Conservation (phyloP, 2,329 filamentous ascomycete species). For the Bipolaris zeicola region DNA sequence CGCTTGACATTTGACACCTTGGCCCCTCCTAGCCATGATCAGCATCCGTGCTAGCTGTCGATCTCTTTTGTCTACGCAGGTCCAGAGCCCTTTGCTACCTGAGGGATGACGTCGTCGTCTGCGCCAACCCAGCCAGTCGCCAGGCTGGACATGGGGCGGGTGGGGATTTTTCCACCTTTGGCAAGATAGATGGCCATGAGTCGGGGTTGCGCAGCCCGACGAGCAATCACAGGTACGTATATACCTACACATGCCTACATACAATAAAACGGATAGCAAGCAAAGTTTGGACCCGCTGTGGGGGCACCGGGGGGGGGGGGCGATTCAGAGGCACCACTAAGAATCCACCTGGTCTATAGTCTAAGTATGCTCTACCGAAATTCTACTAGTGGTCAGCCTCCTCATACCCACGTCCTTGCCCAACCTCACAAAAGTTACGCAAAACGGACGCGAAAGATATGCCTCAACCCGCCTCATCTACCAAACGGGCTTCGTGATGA, state of each 20-base stretch:
- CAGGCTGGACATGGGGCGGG: not conserved
- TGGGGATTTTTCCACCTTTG: not conserved
- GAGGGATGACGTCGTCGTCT: conserved; percentile 21
- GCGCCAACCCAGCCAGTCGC: not conserved
- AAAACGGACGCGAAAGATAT: too few relatives aligned
- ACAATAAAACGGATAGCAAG: conserved; percentile 5
- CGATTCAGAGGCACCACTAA: not conserved
- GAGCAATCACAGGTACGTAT: conserved; percentile 3
- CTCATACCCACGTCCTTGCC: not conserved
- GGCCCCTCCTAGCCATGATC: conserved; percentile 7
- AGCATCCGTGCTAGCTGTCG: conserved; percentile 21
- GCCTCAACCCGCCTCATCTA: too few relatives aligned
- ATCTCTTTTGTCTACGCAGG: conserved; percentile 22
- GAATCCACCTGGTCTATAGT: not conserved
- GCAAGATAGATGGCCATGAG: not conserved
- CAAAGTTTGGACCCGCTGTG: conserved; percentile 18
- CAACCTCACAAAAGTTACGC: not conserved
- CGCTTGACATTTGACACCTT: conserved; percentile 2
- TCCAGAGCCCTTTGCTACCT: conserved; percentile 16
- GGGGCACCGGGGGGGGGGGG: conserved; percentile 4
- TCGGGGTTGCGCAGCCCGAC: not conserved
- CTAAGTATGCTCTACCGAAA: not conserved
- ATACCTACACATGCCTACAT: not conserved
- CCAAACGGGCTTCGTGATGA: not conserved
- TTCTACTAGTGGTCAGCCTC: too few relatives aligned